Evolutionary conservation across 352 stramenopile genomes (phyloP).

Genomic region (Pythium insidiosum): DNA sequence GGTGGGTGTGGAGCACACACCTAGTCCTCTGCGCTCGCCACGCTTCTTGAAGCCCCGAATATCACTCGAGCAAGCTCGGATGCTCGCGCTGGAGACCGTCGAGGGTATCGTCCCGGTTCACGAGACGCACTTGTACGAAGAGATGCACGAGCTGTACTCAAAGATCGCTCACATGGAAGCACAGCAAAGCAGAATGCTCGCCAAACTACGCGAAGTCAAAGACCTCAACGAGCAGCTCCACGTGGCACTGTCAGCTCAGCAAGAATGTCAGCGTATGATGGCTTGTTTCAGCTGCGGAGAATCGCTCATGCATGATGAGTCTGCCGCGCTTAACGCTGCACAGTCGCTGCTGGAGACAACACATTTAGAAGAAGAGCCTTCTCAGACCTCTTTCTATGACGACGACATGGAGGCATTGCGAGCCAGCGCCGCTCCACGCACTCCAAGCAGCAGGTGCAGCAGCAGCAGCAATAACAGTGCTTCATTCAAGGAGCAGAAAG

Average conservation of each 20-base stretch:
- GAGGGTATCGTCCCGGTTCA: constrained; percentile 7
- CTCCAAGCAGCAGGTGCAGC: too few species aligned
- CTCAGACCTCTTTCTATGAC: too few species aligned
- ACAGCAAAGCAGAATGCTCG: constrained; percentile 6
- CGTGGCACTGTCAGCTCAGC: not conserved
- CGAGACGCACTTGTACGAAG: constrained; percentile 17
- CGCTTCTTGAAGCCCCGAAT: not conserved
- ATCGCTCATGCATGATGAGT: too few species aligned
- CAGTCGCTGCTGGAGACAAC: too few species aligned
- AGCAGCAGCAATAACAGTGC: too few species aligned
- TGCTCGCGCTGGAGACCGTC: constrained; percentile 13
- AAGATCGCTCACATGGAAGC: constrained; percentile 13
- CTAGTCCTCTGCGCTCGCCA: not conserved
- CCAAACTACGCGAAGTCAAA: constrained; percentile 9
- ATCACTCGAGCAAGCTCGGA: constrained; percentile 7
- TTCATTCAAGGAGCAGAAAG: too few species aligned
- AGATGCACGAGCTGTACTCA: constrained; percentile 23
- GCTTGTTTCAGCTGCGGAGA: too few species aligned
- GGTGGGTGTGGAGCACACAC: not conserved
- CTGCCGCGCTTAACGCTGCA: too few species aligned
- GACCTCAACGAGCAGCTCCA: constrained; percentile 7
- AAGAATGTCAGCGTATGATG: too few species aligned
- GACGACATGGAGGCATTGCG: too few species aligned
- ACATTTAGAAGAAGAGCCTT: too few species aligned
- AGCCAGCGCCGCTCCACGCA: too few species aligned